Conservation (phyloP, 2,329 filamentous ascomycete genomes). For the Diatrype stigma region DNA sequence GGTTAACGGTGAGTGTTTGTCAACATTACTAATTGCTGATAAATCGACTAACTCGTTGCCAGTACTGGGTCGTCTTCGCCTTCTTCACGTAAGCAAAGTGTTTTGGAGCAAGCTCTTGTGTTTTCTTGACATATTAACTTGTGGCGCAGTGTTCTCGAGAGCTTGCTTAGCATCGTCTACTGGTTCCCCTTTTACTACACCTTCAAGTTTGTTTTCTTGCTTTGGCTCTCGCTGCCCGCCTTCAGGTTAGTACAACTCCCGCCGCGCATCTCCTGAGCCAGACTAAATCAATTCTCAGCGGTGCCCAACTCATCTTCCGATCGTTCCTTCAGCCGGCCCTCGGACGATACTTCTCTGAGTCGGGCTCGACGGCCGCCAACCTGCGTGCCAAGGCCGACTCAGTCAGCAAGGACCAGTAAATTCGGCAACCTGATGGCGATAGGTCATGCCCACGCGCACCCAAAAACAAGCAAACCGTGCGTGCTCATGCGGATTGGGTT, state of each 20-base stretch:
- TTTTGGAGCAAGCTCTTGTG: not conserved
- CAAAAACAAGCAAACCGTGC: conserved; percentile 11
- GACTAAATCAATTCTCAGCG: conserved; percentile 51
- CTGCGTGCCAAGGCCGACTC: conserved; percentile 85
- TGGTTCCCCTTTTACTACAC: conserved; percentile 99
- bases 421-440: conserved; percentile 8
- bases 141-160: conserved; percentile 64
- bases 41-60: conserved; percentile 26
- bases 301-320: conserved; percentile 94
- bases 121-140: conserved; percentile 7
- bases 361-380: conserved; percentile 74
- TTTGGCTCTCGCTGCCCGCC: conserved; percentile 95
- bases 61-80: conserved; percentile 87
- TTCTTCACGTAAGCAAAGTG: conserved; percentile 61
- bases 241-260: conserved; percentile 67
- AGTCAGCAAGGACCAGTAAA: conserved; percentile 65
- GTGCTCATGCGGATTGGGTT: conserved; percentile 7
- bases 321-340: conserved; percentile 91
- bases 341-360: conserved; percentile 77
- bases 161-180: conserved; percentile 78
- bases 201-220: conserved; percentile 96
- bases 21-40: conserved; percentile 6
- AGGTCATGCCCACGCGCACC: conserved; percentile 11
- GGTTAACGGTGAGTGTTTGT: conserved; percentile 58
- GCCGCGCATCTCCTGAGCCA: not conserved